Evolutionary conservation across 306 rosid genomes (phyloP).

Genomic region (Gleditsia sinensis): DNA sequence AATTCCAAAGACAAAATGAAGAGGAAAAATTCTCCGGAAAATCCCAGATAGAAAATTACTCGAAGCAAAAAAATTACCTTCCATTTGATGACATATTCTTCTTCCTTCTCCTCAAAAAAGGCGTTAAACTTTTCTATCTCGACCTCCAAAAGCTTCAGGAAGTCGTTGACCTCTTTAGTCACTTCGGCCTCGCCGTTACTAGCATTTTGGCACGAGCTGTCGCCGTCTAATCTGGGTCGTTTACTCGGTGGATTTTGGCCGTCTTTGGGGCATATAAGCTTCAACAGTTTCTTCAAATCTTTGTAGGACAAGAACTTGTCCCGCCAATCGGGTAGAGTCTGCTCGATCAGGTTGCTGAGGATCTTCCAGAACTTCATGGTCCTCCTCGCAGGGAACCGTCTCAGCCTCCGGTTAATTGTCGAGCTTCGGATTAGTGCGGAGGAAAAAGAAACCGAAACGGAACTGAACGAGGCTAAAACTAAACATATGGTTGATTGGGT

Average conservation of each 20-base stretch:
- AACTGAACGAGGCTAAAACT: too few relatives aligned
- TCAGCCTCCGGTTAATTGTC: too few relatives aligned
- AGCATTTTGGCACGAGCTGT: too few relatives aligned
- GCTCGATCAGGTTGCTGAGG: constrained; percentile 68
- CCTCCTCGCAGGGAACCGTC: not conserved
- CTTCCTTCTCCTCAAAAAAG: constrained; percentile 72
- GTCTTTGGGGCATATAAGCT: constrained; percentile 57
- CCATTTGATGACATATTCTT: constrained; percentile 67
- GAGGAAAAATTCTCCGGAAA: too few relatives aligned
- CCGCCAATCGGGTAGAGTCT: constrained; percentile 84
- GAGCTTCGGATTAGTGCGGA: too few relatives aligned
- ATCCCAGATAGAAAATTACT: too few relatives aligned
- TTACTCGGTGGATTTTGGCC: constrained; percentile 39
- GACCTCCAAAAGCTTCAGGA: constrained; percentile 60
- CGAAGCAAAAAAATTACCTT: constrained; percentile 43
- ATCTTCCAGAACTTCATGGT: constrained; percentile 86
- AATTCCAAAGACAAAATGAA: not conserved
- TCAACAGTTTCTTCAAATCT: constrained; percentile 75
- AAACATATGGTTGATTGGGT: too few relatives aligned
- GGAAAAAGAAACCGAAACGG: too few relatives aligned
- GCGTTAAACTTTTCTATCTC: constrained; percentile 77
- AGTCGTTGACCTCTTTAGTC: constrained; percentile 58
- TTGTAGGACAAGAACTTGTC: constrained; percentile 82
- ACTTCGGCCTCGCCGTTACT: constrained; percentile 32
- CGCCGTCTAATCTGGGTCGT: constrained; percentile 41